Base-by-base conservation (phyloP, 768 basidiomycete species). In the Boletus fagicola region DNA sequence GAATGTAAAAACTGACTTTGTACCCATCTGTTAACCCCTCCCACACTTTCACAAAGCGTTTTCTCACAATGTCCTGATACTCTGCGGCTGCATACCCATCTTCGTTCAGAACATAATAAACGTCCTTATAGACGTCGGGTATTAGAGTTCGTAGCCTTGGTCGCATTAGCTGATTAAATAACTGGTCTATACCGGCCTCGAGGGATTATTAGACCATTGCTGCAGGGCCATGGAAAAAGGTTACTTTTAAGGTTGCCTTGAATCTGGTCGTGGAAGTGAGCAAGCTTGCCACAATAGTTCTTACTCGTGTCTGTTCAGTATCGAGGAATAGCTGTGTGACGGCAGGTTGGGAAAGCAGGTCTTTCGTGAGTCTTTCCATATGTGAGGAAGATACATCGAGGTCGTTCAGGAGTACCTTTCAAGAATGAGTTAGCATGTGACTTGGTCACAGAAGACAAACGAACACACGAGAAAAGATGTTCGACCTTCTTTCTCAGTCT, bases 131-230 rank as follows among this genome's bases (percentile, higher is more conserved):
- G 8, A 94, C 83, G 59, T 98, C 97, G 6, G 84, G 74, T 47
- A 98, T 79, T 46, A 98, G 77, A 36, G 83, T 89, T 26, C 97
- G 85, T 48, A 99, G 72, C 57, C 86, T 87, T 0, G 97, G 95
- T 20, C 95, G 83, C 64, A 95, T 81, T 11, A 98, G 78, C 68
- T 98, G 96, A 65, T 94, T 98, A 78, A 98, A 98, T 38, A 98
- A 78, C 64, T 96, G 93, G 64, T 99, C 97, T 28, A 97, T 77
- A 16, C 95, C 92, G 3, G 82, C 77, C 92, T 94, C 46, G 22
- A 53, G 24, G 47, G 16, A 15, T 43, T 4, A 24, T 68, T 15
- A 62, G 56, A 53, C 15, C 18, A 44, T 33, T 26, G 50, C 38
- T 18, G 20, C 31, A n/a, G 18, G n/a, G 2, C 1, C n/a, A 45